Evolutionary conservation across 345 rosid genomes (phyloP).

Genomic region (Rubroshorea leprosula): DNA sequence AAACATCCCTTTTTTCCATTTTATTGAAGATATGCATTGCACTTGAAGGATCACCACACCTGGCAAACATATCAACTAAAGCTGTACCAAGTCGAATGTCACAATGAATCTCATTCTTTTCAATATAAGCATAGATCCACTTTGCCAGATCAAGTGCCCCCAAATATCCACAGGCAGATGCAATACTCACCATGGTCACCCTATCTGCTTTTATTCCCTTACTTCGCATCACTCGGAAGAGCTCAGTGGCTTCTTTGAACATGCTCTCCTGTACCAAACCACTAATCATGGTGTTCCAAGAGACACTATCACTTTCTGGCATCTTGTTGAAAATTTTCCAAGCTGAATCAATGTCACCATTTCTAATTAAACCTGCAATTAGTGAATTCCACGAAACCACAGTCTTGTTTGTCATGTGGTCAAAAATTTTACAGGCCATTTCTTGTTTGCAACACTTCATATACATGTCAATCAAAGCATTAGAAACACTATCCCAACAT

Average conservation of each 20-base stretch:
- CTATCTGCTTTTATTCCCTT: conserved; percentile 37
- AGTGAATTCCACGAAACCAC: conserved; percentile 53
- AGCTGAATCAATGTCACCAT: conserved; percentile 35
- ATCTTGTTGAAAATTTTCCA: conserved; percentile 37
- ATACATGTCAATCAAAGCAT: conserved; percentile 49
- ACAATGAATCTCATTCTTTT: conserved; percentile 29
- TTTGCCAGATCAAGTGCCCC: conserved; percentile 49
- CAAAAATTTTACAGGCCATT: conserved; percentile 32
- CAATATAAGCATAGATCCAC: conserved; percentile 37
- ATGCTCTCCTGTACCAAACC: conserved; percentile 43
- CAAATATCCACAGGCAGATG: conserved; percentile 48
- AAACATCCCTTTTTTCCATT: conserved; percentile 43
- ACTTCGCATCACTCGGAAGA: conserved; percentile 40
- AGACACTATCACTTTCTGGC: conserved; percentile 45
- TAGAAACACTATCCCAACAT: conserved; percentile 35
- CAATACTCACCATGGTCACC: conserved; percentile 41
- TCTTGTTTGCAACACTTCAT: conserved; percentile 46
- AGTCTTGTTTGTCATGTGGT: conserved; percentile 33
- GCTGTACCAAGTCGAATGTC: conserved; percentile 44
- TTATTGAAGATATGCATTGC: conserved; percentile 41
- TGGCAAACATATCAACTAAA: conserved; percentile 50
- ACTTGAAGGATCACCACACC: conserved; percentile 46
- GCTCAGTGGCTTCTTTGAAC: conserved; percentile 45
- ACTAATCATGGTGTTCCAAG: conserved; percentile 45
- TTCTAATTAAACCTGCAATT: conserved; percentile 37